These are phyloP conservation scores for Incumbomyces lentus DNA, from an alignment of 2,329 filamentous ascomycete species.

Conservation along the genomic window DNA sequence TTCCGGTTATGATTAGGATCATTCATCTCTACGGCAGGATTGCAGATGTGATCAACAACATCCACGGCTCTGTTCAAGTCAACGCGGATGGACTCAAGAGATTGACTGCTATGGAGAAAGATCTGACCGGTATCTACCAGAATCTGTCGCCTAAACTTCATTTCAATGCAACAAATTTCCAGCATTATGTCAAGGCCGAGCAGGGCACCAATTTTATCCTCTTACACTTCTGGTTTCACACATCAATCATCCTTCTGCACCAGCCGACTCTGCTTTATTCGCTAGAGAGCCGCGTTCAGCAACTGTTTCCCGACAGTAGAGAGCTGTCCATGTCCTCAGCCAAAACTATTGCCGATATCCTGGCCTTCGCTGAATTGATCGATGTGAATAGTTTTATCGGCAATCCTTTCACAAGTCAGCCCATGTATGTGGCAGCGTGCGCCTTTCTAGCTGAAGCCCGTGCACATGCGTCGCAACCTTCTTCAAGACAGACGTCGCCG, in stretches of 20 bases:
- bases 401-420: constrained; percentile 81
- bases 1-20: constrained; percentile 70
- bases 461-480: constrained; percentile 53
- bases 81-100: constrained; percentile 63
- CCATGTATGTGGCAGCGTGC: constrained; percentile 83
- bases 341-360: constrained; percentile 82
- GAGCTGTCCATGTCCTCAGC: constrained; percentile 78
- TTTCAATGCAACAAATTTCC: constrained; percentile 79
- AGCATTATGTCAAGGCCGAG: constrained; percentile 67
- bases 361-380: constrained; percentile 75
- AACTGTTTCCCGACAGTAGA: constrained; percentile 68
- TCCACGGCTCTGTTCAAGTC: constrained; percentile 62
- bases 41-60: constrained; percentile 74
- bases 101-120: constrained; percentile 67
- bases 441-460: constrained; percentile 78
- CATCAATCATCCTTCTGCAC: constrained; percentile 20
- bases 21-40: constrained; percentile 78
- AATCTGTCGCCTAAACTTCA: constrained; percentile 63
- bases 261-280: constrained; percentile 66
- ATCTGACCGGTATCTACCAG: constrained; percentile 66
- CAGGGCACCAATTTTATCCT: constrained; percentile 82
- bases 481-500: constrained; percentile 51
- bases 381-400: constrained; percentile 78
- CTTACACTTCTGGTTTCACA: constrained; percentile 51
- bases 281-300: constrained; percentile 58